These are phyloP conservation scores for Fusarium cicatricum DNA, from an alignment of 2,329 filamentous ascomycete genomes.

Conservation along the genomic window DNA sequence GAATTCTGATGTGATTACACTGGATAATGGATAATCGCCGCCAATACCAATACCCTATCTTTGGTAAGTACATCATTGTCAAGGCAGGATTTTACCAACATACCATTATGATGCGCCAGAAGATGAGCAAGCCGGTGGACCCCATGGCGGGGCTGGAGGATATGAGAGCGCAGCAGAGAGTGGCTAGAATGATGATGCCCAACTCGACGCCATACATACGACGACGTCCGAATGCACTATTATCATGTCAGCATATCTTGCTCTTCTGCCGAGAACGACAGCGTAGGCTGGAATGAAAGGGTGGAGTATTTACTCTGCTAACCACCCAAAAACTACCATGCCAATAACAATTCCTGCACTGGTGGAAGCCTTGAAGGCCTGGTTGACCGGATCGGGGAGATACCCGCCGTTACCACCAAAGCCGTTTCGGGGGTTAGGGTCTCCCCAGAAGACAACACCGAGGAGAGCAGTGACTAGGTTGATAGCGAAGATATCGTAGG, in stretches of 20 bases:
- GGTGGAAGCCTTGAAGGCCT: constrained; percentile 82
- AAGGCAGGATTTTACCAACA: constrained; percentile 15
- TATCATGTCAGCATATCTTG: constrained; percentile 20
- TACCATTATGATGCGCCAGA: constrained; percentile 79
- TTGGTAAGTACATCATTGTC: constrained; percentile 18
- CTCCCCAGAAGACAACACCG: constrained; percentile 79
- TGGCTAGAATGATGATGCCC: constrained; percentile 75
- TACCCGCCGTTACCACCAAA: constrained; percentile 62
- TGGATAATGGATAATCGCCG: constrained; percentile 81
- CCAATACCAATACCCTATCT: constrained; percentile 74
- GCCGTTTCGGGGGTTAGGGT: constrained; percentile 51
- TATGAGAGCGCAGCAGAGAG: constrained; percentile 71
- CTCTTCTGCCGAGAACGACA: not conserved
- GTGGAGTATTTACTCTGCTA: constrained; percentile 67
- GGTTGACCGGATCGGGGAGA: constrained; percentile 71
- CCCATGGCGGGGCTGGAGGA: constrained; percentile 68
- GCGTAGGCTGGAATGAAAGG: not conserved
- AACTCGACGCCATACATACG: constrained; percentile 85
- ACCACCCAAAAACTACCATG: constrained; percentile 78
- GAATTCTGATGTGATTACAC: constrained; percentile 84
- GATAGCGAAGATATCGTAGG: constrained; percentile 84
- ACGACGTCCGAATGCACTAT: constrained; percentile 71
- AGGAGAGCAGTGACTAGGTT: constrained; percentile 76
- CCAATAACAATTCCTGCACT: constrained; percentile 81
- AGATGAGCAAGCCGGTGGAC: constrained; percentile 69